Evolutionary conservation across 192 early-diverging fungal species (phyloP).

Genomic region (Mortierella antarctica): DNA sequence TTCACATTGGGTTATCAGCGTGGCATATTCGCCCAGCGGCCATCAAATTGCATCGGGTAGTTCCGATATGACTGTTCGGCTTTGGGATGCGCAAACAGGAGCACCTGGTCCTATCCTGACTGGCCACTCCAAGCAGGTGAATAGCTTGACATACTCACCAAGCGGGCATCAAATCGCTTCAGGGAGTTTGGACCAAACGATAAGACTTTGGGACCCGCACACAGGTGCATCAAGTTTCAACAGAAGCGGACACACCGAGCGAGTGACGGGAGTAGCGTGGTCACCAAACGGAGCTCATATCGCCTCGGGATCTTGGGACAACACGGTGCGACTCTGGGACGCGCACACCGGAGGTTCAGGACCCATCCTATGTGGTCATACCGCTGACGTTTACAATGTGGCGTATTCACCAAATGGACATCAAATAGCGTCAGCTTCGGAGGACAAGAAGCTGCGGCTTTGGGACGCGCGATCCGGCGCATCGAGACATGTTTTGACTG

Average conservation of each 20-base stretch:
- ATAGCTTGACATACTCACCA: no score
- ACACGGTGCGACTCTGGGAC: slow-evolving; percentile 6
- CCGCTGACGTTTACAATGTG: not conserved
- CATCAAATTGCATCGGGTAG: not conserved
- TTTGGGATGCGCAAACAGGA: not conserved
- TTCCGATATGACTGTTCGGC: not conserved
- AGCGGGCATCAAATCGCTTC: no score
- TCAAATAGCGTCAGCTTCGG: not conserved
- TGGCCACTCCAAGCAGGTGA: no score
- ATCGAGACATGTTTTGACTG: no score
- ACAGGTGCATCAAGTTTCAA: no score
- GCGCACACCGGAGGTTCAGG: not conserved
- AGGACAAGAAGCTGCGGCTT: not conserved
- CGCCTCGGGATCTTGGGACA: slow-evolving; percentile 8
- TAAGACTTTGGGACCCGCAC: no score
- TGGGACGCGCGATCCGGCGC: not conserved
- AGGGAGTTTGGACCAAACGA: no score
- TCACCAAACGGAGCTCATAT: slow-evolving; percentile 20
- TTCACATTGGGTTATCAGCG: not conserved
- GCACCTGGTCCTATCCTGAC: not conserved
- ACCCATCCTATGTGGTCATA: not conserved
- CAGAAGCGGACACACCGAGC: no score
- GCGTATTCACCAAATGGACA: not conserved
- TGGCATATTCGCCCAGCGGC: slow-evolving; percentile 5
- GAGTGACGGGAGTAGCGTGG: not conserved